Evolutionary conservation across 176 grass and related monocot genomes (phyloP), one percentile per base, ranked within the genome.

Genomic region (Musa troglodytarum): DNA sequence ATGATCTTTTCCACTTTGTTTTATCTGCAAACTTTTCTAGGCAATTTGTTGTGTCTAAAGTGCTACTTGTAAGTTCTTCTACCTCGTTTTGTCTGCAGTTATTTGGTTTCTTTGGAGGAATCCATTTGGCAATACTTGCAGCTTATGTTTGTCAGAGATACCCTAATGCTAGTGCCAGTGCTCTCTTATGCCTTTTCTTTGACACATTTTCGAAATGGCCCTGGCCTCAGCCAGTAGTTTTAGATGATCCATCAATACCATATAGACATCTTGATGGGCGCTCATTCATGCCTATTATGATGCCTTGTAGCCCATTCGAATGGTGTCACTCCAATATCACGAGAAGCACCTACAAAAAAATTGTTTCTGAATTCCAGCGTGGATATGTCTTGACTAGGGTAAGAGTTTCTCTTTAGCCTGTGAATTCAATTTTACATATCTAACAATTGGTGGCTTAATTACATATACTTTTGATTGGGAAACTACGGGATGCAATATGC

Each of bases 51-150:
- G 51, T 65, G 49, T 17, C 1, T 75, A 19, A 74, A 25, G 9
- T 56, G 25, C 24, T 10, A 56, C 15, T 26, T 57, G 17, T 17
- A 61, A 16, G 15, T 15, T 74, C 15, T 74, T 52, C 2, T 5
- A 34, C 24, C 64, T 16, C 72, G 28, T 11, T 59, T 69, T 74
- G 76, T 71, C 86, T 79, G 24, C 86, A 92, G 89, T 58, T 84
- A 68, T 84, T 88, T 77, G 90, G 90, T 11, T 92, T 86, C 76
- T 86, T 92, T 82, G 86, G 86, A 52, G 90, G 90, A 69, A 84
- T 89, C 77, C 86, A 86, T 88, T 82, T 88, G 67, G 81, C 84
- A 0, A 82, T 92, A 74, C 86, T 92, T 71, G 78, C 86, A 70
- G 89, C 89, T 55, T 88, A 66, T 82, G 76, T 92, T 78, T 92